Evolutionary conservation across 768 basidiomycete genomes (phyloP).

Genomic region (Pisolithus orientalis): DNA sequence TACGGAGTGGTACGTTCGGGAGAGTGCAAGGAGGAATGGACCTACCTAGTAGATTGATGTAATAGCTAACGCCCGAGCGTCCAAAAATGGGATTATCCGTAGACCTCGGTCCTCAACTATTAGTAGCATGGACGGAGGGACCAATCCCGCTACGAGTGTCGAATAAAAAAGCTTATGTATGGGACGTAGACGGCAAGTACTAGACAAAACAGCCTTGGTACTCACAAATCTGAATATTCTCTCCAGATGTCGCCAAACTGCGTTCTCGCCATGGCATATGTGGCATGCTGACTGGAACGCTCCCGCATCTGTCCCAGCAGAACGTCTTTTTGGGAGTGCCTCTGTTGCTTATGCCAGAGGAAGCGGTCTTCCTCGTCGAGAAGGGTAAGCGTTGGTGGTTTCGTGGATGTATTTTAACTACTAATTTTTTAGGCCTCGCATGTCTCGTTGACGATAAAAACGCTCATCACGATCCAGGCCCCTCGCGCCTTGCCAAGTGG

Average conservation of each 20-base stretch:
- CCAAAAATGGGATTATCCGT: no score
- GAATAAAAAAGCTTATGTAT: slow-evolving; percentile 79
- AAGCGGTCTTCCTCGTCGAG: slow-evolving; percentile 80
- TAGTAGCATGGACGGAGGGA: slow-evolving; percentile 7
- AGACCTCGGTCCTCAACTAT: not conserved
- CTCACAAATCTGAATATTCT: slow-evolving; percentile 3
- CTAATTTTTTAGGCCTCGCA: slow-evolving; percentile 54
- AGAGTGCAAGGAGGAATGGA: no score
- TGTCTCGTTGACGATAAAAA: slow-evolving; percentile 66
- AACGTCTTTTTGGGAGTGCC: slow-evolving; percentile 96
- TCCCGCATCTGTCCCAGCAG: slow-evolving; percentile 93
- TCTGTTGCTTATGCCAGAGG: slow-evolving; percentile 82
- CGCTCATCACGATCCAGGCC: slow-evolving; percentile 47
- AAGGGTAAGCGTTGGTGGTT: slow-evolving; percentile 46
- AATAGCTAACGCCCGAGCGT: no score
- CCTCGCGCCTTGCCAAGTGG: slow-evolving; percentile 48
- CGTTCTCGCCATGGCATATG: slow-evolving; percentile 79
- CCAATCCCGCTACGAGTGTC: slow-evolving; percentile 63
- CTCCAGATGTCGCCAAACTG: slow-evolving; percentile 69
- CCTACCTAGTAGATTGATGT: no score
- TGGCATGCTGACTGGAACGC: slow-evolving; percentile 81
- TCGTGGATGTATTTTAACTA: not conserved
- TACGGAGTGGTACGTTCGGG: no score
- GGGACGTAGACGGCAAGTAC: slow-evolving; percentile 72
- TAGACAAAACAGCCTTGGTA: not conserved